Evolutionary conservation across 1,284 basidiomycete species (phyloP), one percentile per base, ranked within the genome.

Genomic region (Ganoderma boninense): DNA sequence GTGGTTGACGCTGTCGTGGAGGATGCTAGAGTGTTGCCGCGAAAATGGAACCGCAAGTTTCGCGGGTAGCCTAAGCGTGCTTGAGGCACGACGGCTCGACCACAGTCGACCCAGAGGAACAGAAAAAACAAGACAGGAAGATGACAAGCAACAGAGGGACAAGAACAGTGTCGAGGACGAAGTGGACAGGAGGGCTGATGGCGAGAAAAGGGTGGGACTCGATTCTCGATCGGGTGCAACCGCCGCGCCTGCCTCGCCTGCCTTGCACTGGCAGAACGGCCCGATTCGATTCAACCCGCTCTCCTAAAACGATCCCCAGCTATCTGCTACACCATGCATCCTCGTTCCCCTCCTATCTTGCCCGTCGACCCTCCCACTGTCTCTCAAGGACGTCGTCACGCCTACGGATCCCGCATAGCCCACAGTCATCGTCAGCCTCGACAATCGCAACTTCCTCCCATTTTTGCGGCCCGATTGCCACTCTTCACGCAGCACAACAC

Each of bases 231-330:
- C 57, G 54, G 54, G 38, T 14, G 26, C 54, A 57, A 20, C 32
- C n/a, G n/a, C n/a, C n/a, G n/a, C n/a, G n/a, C 35, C 56, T 29
- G 29, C 29, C 29, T 29, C 56, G 56, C 57, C 32, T 40, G 35
- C 20, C 32, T 18, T 23, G 35, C 32, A 23, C 4, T 10, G 38
- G 38, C 38, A 38, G 38, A 23, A 40, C 57, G 35, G 57, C n/a
- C 35, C 57, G 57, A 60, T 40, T 60, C 35, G 57, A 60, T 40
- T 40, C 57, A 40, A 60, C n/a, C 57, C 57, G 57, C 57, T 29
- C 29, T 35, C 29, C 54, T 6, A 35, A 6, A 32, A 6, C 54
- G 7, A 18, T 14, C 54, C 29, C 18, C 26, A 56, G 54, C 26
- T n/a, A 14, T 32, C 29, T 26, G 6, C 52, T n/a, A 14, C 26